These are phyloP conservation scores for Termitomyces sp. DNA, from an alignment of 768 basidiomycete genomes.

Conservation along the genomic window DNA sequence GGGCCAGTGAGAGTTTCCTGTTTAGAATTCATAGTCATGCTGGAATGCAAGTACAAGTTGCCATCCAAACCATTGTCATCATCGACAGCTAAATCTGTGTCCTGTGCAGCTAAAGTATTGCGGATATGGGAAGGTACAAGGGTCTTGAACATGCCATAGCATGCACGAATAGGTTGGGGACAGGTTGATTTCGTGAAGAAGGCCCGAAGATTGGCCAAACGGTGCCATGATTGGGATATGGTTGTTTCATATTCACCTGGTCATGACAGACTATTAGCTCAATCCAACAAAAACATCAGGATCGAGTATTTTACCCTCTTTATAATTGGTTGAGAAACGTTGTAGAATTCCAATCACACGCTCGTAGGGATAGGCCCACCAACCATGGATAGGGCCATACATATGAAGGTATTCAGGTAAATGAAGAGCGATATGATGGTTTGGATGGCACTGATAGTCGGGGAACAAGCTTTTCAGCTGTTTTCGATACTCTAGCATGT, in stretches of 20 bases:
- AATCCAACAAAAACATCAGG: background rate
- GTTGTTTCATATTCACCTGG: background rate
- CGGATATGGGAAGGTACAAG: background rate
- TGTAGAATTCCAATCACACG: too few relatives aligned
- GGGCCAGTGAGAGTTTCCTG: background rate
- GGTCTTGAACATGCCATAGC: background rate
- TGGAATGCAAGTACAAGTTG: too few relatives aligned
- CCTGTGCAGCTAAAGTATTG: background rate
- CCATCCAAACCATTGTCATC: background rate
- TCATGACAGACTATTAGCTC: background rate
- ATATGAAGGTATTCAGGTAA: too few relatives aligned
- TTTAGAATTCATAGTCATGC: background rate
- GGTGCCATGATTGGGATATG: background rate
- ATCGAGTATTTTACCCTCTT: background rate
- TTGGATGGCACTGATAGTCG: too few relatives aligned
- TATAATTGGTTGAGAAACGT: background rate
- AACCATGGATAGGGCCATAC: too few relatives aligned
- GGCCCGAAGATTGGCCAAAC: background rate
- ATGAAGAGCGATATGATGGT: too few relatives aligned
- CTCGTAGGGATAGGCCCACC: too few relatives aligned
- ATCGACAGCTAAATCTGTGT: background rate
- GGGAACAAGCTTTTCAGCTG: too few relatives aligned
- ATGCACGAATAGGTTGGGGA: background rate
- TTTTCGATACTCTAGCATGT: background rate
- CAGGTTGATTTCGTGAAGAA: background rate